Base-by-base conservation (phyloP, 2,329 filamentous ascomycete genomes). In the Trichoderma koningii region DNA sequence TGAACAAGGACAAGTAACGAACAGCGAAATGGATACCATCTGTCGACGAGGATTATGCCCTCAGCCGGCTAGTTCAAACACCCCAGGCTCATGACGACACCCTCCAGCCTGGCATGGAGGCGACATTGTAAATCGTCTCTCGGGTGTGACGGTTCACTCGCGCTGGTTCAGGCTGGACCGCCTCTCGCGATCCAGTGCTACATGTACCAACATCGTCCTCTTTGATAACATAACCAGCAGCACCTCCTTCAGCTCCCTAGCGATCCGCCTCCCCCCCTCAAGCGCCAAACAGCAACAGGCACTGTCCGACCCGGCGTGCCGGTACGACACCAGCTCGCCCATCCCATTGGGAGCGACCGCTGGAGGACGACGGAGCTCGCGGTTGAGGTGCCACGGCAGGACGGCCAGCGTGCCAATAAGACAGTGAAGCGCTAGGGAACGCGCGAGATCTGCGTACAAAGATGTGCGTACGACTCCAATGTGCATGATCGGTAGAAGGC, bases 401-500 rank as follows among this genome's bases (percentile, higher is more conserved):
- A 45, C 38, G 47, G 34, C 65, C 61, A 64, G 30, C 52, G 48
- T 56, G 30, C 47, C 53, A 41, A 64, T 66, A 50, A 66, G 65
- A 64, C 61, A 60, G 19, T 45, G 19, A 14, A 52, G 14, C 55
- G 47, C 61, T 59, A 60, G 65, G 65, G 38, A 66, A 55, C 38
- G 65, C 53, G 61, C 65, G 48, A 64, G 65, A 66, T 66, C 65
- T 66, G 61, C 65, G 61, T 45, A 59, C 55, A 64, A 55, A 56
- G 51, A 66, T 55, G 52, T 55, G 53, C 48, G 65, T 64, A 42
- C 61, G 44, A 66, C 61, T 66, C 45, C 38, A 60, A 64, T 56
- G 53, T 66, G 65, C 65, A 66, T 63, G 59, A 66, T 66, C 64
- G 63, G 23, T 66, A 30, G 42, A 63, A 55, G 28, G 4, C n/a